Percentiles rank a stretch among this genome's conserved stretches.
Conservation (phyloP, 257 asterid species). For the Nyctanthes arbortristis region DNA sequence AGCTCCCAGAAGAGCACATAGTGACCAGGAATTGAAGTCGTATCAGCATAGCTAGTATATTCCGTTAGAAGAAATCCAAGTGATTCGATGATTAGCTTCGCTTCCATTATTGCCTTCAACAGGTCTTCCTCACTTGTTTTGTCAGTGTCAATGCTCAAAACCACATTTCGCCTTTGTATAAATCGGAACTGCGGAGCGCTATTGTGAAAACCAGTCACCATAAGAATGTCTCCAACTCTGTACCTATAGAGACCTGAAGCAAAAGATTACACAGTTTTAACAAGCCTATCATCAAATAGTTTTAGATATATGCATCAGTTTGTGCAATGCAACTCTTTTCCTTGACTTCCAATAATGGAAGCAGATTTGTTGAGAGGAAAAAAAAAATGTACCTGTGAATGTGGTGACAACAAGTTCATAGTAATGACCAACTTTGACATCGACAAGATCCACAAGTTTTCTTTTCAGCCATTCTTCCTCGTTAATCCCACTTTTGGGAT, state of each 20-base stretch:
- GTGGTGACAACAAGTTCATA: conserved; percentile 98
- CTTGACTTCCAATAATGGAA: no score
- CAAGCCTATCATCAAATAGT: neutral
- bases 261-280: neutral
- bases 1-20: conserved; percentile 91
- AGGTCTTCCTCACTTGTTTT: conserved; percentile 94
- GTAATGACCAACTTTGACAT: conserved; percentile 75
- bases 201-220: conserved; percentile 91
- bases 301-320: neutral
- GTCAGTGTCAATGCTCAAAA: conserved; percentile 79
- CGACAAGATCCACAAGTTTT: conserved; percentile 63
- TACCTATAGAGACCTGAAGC: conserved; percentile 72
- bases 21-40: conserved; percentile 68
- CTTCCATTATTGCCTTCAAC: conserved; percentile 69
- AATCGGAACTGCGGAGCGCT: conserved; percentile 85
- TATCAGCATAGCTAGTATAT: conserved; percentile 86
- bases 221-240: conserved; percentile 84
- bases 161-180: conserved; percentile 74
- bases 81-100: conserved; percentile 48
- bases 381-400: conserved; percentile 56
- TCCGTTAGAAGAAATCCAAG: conserved; percentile 64
- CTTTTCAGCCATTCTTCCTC: conserved; percentile 18
- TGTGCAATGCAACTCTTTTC: neutral
- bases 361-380: no score
- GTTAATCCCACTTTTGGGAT: conserved; percentile 35